A percentile compares a stretch with the other conserved stretches of the same genome.
Evolutionary conservation across 2,329 filamentous ascomycete genomes (phyloP).

Genomic region (Ambrosiella beaveri): DNA sequence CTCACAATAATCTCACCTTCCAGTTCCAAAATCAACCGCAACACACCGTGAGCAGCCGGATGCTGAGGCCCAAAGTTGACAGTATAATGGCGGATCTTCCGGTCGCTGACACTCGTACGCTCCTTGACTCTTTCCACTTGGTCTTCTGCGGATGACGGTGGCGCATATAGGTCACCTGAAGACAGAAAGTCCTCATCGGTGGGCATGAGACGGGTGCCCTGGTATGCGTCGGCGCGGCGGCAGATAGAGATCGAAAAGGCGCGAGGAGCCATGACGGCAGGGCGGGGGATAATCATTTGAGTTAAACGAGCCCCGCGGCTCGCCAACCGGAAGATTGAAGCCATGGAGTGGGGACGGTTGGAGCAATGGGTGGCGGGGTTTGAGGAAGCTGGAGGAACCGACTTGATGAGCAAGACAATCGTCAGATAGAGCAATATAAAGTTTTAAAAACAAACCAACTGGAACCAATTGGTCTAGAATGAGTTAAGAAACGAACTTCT

Average conservation of each 20-base stretch:
- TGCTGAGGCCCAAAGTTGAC: slow-evolving; percentile 99
- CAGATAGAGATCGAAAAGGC: slow-evolving; percentile 48
- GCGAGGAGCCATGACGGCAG: slow-evolving; percentile 24
- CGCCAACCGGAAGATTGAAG: slow-evolving; percentile 55
- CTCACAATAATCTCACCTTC: slow-evolving; percentile 96
- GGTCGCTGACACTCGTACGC: slow-evolving; percentile 34
- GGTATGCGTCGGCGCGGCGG: slow-evolving; percentile 38
- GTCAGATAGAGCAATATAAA: neutral
- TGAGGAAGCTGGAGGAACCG: neutral
- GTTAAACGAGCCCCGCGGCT: slow-evolving; percentile 37
- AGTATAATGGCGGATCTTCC: slow-evolving; percentile 96
- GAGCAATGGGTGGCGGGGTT: neutral
- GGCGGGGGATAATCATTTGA: slow-evolving; percentile 13
- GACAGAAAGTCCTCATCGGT: slow-evolving; percentile 47
- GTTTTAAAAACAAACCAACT: slow-evolving; percentile 14
- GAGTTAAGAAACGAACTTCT: neutral
- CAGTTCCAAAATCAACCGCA: slow-evolving; percentile 91
- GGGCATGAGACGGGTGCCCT: slow-evolving; percentile 46
- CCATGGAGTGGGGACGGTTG: slow-evolving; percentile 33
- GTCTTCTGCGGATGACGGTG: slow-evolving; percentile 25
- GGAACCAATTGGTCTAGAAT: slow-evolving; percentile 10
- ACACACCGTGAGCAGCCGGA: slow-evolving; percentile 92
- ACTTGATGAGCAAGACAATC: neutral
- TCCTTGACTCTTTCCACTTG: slow-evolving; percentile 26
- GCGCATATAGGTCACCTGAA: slow-evolving; percentile 31